Percentiles rank a stretch among this genome's conserved stretches.
phyloP scores from a whole-genome alignment of 495 filamentous ascomycete genomes.

The Aspergillus carlsbadensis region DNA sequence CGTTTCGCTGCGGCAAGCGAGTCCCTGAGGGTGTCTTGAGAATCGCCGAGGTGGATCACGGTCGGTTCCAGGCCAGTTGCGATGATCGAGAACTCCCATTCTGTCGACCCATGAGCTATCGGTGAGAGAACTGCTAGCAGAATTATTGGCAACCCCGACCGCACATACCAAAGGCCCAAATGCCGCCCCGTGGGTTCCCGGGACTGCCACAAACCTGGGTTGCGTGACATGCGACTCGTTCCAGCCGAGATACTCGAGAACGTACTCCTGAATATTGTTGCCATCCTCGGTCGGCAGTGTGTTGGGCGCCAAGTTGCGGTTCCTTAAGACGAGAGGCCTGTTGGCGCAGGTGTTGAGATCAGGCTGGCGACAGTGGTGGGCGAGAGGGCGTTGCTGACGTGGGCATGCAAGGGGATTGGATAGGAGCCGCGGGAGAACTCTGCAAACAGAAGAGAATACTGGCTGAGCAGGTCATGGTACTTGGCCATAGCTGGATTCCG shows the following conservation, averaged over 20 bases:
- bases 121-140: background rate
- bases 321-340: background rate
- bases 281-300: background rate
- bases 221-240: background rate
- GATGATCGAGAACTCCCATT: background rate
- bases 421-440: background rate
- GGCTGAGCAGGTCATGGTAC: background rate
- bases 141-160: background rate
- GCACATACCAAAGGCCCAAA: background rate
- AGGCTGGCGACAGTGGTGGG: background rate
- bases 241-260: background rate
- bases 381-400: background rate
- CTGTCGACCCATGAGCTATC: background rate
- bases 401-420: background rate
- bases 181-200: background rate
- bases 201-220: background rate
- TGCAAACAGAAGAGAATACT: background rate
- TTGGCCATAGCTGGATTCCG: background rate
- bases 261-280: background rate
- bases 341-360: background rate
- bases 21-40: background rate
- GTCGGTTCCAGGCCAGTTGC: background rate
- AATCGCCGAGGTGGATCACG: background rate
- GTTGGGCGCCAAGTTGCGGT: background rate
- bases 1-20: background rate